Base-by-base conservation (phyloP, 2,329 filamentous ascomycete genomes). In the Diaporthe batatas region DNA sequence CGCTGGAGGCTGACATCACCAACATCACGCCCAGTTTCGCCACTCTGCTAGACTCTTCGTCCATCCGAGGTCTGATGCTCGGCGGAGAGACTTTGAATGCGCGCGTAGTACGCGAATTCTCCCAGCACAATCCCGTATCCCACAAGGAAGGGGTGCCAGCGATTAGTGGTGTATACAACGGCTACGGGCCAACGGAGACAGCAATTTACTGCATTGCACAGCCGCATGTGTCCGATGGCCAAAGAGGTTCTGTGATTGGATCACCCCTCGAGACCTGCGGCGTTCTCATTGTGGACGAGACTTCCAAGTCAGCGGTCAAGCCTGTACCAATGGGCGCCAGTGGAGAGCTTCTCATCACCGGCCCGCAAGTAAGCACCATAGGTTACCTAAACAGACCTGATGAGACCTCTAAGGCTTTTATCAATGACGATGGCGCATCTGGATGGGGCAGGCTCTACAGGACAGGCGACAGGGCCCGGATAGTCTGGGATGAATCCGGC, bases 1-100 rank as follows among this genome's bases (percentile, higher is more conserved):
- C 70, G 32, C 42, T 81, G 12, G 76, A 79, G 62, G 82, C 81
- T 7, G 82, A 80, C 14, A 78, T 83, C 12, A 82, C 81, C 76
- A 82, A 82, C 76, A 78, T 81, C 16, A 83, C 82, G 0, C 81
- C 82, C 5, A 83, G 82, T 68, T 77, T 83, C 29, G 82, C 70
- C 21, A 67, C 70, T 3, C 59, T 72, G 23, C 49, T 72, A 11
- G 68, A 70, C 29, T n/a, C 68, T 10, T 62, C 55, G 32, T 59
- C 68, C 16, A 53, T 82, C 16, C 73, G 76, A 23, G 79, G 77
- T 32, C 76, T 82, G 5, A 80, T 79, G 79, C 79, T 79, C 1
- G 81, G 81, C 73, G 80, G 82, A 23, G 82, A 83, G 68, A 80
- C 77, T 23, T 75, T 82, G 2, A 81, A 79, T 42, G 73, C 78